Evolutionary conservation across 352 stramenopile genomes (phyloP).

Genomic region (Plasmopara muralis): DNA sequence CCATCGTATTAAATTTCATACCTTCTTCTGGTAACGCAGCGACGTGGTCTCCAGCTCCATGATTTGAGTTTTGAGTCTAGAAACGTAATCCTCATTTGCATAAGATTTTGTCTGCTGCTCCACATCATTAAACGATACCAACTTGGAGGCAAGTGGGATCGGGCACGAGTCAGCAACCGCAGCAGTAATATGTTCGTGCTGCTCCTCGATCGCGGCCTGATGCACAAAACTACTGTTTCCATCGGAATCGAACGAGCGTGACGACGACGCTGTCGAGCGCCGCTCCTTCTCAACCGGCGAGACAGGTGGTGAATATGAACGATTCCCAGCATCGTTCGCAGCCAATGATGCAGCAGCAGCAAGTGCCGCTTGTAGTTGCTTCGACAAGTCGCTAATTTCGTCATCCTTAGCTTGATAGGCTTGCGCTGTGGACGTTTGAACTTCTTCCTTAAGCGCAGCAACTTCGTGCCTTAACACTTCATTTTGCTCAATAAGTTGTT

Average conservation of each 20-base stretch:
- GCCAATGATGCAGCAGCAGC: slow-evolving; percentile 21
- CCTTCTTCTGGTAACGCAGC: slow-evolving; percentile 45
- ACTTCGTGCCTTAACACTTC: slow-evolving; percentile 27
- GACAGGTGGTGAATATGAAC: slow-evolving; percentile 17
- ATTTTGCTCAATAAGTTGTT: slow-evolving; percentile 29
- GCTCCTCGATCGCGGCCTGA: slow-evolving; percentile 24
- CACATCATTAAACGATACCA: slow-evolving; percentile 1
- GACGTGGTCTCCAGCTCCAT: slow-evolving; percentile 37
- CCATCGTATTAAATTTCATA: slow-evolving; percentile 8
- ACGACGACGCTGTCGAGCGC: slow-evolving; percentile 33
- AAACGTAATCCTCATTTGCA: slow-evolving; percentile 35
- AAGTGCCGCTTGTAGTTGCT: slow-evolving; percentile 40
- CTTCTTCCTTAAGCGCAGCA: slow-evolving; percentile 27
- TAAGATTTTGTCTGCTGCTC: slow-evolving; percentile 21
- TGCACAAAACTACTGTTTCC: slow-evolving; percentile 31
- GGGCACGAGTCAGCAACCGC: slow-evolving; percentile 39
- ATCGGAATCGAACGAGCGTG: slow-evolving; percentile 27
- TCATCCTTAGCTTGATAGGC: slow-evolving; percentile 45
- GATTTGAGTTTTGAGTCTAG: slow-evolving; percentile 38
- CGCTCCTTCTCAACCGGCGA: slow-evolving; percentile 36
- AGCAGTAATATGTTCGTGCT: slow-evolving; percentile 32
- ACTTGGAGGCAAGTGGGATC: slow-evolving; percentile 33
- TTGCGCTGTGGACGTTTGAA: slow-evolving; percentile 27
- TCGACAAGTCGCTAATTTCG: slow-evolving; percentile 41
- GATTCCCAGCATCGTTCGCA: slow-evolving; percentile 18